Evolutionary conservation across 2,329 filamentous ascomycete species (phyloP).

Genomic region (Microthyrium microscopicum): DNA sequence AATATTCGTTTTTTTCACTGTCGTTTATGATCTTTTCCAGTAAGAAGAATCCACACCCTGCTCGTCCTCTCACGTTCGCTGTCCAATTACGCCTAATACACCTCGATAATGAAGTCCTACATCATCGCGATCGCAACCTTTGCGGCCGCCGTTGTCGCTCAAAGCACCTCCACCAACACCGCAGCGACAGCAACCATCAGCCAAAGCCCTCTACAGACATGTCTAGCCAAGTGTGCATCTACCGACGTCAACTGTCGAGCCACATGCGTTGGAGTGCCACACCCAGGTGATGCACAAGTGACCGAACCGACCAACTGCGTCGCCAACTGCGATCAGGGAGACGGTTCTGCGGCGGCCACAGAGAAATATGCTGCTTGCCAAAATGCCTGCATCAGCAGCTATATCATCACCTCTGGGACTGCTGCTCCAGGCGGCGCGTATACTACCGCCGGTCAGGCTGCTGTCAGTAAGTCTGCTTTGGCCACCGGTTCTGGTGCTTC

Average conservation of each 20-base stretch:
- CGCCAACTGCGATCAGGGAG: constrained; percentile 35
- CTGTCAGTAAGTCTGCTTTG: neutral
- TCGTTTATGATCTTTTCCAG: too few species aligned
- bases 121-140: too few species aligned
- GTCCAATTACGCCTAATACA: too few species aligned
- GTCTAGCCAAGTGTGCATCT: constrained; percentile 21
- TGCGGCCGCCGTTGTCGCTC: too few species aligned
- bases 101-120: too few species aligned
- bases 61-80: too few species aligned
- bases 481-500: constrained; percentile 11
- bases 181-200: neutral
- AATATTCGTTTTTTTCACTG: too few species aligned
- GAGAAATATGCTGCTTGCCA: constrained; percentile 31
- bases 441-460: constrained; percentile 3
- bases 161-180: neutral
- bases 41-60: too few species aligned
- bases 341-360: constrained; percentile 29
- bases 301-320: constrained; percentile 36
- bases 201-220: constrained; percentile 8
- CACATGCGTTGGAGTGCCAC: constrained; percentile 33
- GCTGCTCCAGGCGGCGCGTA: constrained; percentile 4
- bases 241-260: constrained; percentile 35
- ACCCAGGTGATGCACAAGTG: constrained; percentile 32
- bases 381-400: constrained; percentile 30
- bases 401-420: constrained; percentile 28